Evolutionary conservation across 108 stramenopile genomes (phyloP).

Genomic region (Fistulifera pelliculosa): DNA sequence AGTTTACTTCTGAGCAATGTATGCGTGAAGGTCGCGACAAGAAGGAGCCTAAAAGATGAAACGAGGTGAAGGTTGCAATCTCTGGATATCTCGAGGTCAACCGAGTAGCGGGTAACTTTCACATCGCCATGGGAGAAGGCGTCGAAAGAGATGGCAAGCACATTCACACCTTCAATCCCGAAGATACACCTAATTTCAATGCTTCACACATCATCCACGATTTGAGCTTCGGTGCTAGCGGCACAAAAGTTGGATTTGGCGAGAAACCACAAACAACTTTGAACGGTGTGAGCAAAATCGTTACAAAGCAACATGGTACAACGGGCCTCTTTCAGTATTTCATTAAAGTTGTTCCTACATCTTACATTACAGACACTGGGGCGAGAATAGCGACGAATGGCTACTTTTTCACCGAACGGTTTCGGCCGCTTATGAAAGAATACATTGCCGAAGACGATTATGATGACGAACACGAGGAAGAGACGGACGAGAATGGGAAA

Average conservation of each 20-base stretch:
- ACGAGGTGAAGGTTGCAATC: conserved; percentile 86
- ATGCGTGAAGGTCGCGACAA: conserved; percentile 74
- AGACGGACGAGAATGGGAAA: conserved; percentile 22
- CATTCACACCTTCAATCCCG: conserved; percentile 79
- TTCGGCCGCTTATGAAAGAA: conserved; percentile 79
- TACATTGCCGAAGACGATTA: conserved; percentile 22
- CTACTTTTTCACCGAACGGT: conserved; percentile 84
- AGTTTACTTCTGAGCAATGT: conserved; percentile 84
- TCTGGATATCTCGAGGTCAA: conserved; percentile 92
- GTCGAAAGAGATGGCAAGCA: conserved; percentile 89
- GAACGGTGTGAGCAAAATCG: conserved; percentile 65
- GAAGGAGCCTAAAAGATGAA: conserved; percentile 46
- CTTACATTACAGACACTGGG: conserved; percentile 34
- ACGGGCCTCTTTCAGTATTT: conserved; percentile 95
- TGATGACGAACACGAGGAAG: conserved; percentile 23
- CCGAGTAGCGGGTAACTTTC: conserved; percentile 95
- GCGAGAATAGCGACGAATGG: conserved; percentile 61
- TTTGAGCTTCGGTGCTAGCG: conserved; percentile 70
- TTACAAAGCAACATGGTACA: conserved; percentile 55
- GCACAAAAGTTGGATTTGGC: conserved; percentile 17
- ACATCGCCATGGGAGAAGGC: conserved; percentile 96
- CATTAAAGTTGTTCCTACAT: conserved; percentile 90
- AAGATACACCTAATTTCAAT: conserved; percentile 89
- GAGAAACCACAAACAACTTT: conserved; percentile 24
- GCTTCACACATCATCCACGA: conserved; percentile 88